Conservation (phyloP, 202 grass and related monocot genomes). For the Panicum virgatum region DNA sequence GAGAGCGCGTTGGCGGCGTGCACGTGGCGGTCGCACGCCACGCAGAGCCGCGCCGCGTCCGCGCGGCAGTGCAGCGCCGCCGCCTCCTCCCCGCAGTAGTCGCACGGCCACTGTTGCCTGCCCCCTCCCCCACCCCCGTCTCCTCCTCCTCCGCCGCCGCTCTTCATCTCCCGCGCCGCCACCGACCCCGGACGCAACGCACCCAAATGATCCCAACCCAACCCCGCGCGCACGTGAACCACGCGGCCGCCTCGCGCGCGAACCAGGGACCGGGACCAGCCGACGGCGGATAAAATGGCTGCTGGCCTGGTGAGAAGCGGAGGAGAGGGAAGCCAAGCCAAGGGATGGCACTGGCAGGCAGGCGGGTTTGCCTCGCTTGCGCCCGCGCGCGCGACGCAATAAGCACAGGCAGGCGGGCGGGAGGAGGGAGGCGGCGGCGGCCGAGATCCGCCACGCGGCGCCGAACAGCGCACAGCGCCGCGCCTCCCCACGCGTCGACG, state of each 20-base stretch:
- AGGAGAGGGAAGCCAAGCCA: neutral
- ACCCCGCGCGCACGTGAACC: neutral
- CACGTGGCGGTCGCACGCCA: slow-evolving; percentile 83
- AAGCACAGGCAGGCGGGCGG: neutral
- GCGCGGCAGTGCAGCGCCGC: slow-evolving; percentile 88
- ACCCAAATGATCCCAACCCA: no score
- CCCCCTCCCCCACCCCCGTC: neutral
- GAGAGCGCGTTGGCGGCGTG: slow-evolving; percentile 88
- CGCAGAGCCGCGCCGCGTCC: slow-evolving; percentile 78
- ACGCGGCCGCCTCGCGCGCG: neutral
- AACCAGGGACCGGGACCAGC: neutral
- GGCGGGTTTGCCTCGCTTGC: no score
- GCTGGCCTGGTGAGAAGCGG: neutral
- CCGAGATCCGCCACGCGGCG: neutral
- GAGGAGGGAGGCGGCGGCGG: neutral
- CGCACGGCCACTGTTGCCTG: slow-evolving; percentile 50
- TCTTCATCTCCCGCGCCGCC: slow-evolving; percentile 32
- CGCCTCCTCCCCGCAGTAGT: slow-evolving; percentile 70
- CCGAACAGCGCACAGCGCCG: neutral
- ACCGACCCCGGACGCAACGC: neutral
- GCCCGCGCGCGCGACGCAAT: neutral
- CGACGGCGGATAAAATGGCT: neutral
- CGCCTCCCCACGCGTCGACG: neutral
- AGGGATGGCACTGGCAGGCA: no score
- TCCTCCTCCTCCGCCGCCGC: neutral